Percentiles rank a stretch among this genome's conserved stretches.
These are phyloP conservation scores for Fusarium drepaniforme DNA, from an alignment of 2,329 filamentous ascomycete species.

Conservation along the genomic window DNA sequence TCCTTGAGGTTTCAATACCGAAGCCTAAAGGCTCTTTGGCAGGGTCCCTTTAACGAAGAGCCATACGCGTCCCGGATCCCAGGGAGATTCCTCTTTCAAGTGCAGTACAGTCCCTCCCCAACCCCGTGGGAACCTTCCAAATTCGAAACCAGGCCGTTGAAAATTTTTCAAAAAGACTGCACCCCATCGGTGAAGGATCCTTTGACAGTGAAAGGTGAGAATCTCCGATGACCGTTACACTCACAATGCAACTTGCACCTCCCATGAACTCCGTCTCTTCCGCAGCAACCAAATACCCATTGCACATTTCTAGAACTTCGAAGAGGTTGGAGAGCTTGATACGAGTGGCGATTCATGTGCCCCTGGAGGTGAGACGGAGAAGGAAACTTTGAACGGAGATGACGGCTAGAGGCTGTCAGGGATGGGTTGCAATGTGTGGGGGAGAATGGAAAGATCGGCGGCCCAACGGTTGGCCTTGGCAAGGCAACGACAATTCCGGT, in stretches of 20 bases:
- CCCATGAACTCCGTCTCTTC: not conserved
- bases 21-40: not conserved
- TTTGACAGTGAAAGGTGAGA: not conserved
- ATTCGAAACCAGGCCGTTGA: not conserved
- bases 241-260: not conserved
- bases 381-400: not conserved
- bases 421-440: not conserved
- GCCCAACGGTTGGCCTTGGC: not conserved
- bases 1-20: not conserved
- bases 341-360: not conserved
- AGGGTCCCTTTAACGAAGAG: not conserved
- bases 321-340: not conserved
- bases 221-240: not conserved
- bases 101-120: accelerated
- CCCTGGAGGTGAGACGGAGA: not conserved
- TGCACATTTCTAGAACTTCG: not conserved
- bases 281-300: too few species aligned
- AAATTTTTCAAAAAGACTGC: not conserved
- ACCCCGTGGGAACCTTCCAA: not conserved
- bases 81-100: not conserved
- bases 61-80: not conserved
- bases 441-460: not conserved
- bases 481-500: not conserved
- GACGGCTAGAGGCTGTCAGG: not conserved
- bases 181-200: not conserved